Conservation (phyloP, 352 stramenopile genomes). For the Thraustochytrium sp. region DNA sequence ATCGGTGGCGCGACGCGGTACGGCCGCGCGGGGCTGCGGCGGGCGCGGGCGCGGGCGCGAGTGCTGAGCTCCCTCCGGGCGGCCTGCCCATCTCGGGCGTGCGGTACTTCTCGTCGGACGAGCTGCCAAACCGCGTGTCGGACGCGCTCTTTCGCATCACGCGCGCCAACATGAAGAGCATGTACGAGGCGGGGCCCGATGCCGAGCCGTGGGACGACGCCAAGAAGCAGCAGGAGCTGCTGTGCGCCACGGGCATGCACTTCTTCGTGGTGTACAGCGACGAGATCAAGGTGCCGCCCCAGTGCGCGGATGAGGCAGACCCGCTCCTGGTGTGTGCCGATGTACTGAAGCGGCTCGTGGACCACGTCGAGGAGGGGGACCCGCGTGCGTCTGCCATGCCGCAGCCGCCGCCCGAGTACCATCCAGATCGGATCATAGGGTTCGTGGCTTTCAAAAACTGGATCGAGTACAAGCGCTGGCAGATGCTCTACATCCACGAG, state of each 20-base stretch:
- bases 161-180: constrained; percentile 6
- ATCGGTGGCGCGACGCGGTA: too few species aligned
- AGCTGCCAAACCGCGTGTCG: background rate
- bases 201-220: background rate
- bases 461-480: background rate
- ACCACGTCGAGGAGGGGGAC: background rate
- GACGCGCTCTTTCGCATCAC: background rate
- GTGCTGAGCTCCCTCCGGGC: background rate
- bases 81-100: background rate
- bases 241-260: background rate
- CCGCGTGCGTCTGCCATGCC: background rate
- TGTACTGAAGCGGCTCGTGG: background rate
- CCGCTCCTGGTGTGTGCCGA: background rate
- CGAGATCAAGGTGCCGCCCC: background rate
- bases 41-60: too few species aligned
- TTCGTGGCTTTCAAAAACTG: constrained; percentile 19
- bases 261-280: constrained; percentile 15
- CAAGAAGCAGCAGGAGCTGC: constrained; percentile 20
- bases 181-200: background rate
- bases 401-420: background rate
- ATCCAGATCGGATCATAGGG: background rate
- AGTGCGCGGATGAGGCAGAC: background rate
- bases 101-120: background rate
- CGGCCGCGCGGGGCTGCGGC: too few species aligned
- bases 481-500: constrained; percentile 16